Conservation (phyloP, 73 alveolate genomes). For the Paramecium bursaria region DNA sequence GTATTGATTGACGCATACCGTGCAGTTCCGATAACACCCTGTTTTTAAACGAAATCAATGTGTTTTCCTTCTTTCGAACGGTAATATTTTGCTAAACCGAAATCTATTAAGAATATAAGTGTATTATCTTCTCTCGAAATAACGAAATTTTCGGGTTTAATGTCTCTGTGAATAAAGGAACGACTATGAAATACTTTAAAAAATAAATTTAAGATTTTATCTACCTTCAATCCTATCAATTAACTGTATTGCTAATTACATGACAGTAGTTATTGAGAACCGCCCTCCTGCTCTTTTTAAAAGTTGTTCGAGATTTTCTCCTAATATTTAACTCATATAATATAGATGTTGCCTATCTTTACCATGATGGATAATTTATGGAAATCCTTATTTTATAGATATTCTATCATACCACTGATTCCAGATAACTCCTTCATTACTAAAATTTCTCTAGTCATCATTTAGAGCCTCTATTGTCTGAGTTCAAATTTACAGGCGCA, state of each 20-base stretch:
- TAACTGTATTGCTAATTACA: constrained; percentile 51
- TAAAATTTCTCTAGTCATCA: constrained; percentile 53
- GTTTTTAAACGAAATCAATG: constrained; percentile 73
- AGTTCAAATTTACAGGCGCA: constrained; percentile 38
- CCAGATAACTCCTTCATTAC: constrained; percentile 9
- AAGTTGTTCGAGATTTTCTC: constrained; percentile 89
- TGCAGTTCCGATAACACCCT: constrained; percentile 86
- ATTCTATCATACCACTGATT: constrained; percentile 17
- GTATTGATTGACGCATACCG: constrained; percentile 80
- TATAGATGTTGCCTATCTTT: constrained; percentile 79
- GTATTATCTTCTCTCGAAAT: constrained; percentile 78
- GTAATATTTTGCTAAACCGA: constrained; percentile 93
- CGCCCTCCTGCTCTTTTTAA: constrained; percentile 76
- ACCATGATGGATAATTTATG: constrained; percentile 67
- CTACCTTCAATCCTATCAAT: constrained; percentile 65
- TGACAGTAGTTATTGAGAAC: constrained; percentile 58
- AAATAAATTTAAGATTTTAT: not conserved
- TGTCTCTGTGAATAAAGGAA: constrained; percentile 83
- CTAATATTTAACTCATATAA: constrained; percentile 85
- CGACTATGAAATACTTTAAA: constrained; percentile 77
- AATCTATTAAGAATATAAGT: constrained; percentile 85
- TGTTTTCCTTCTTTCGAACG: constrained; percentile 82
- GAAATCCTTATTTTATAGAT: constrained; percentile 56
- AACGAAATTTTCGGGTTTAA: constrained; percentile 89
- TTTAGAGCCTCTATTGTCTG: not conserved